Conservation (phyloP, 106 monocot species). For the Triglochin maritima region DNA sequence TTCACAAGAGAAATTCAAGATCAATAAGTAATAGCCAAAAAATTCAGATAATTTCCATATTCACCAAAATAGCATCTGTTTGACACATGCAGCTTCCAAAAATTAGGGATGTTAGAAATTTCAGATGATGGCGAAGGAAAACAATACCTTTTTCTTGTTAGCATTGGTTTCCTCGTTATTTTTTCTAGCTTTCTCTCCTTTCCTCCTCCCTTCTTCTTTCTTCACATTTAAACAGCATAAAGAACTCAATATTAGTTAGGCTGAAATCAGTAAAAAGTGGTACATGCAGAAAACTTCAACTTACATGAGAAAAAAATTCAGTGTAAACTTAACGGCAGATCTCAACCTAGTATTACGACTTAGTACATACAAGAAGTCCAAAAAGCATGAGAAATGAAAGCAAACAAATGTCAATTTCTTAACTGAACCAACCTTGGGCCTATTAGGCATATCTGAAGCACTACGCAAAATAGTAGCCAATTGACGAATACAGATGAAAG, state of each 20-base stretch:
- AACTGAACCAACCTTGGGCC: constrained; percentile 33
- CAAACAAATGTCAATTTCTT: not conserved
- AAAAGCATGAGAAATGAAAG: not conserved
- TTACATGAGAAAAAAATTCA: too few species aligned
- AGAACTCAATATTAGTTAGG: not conserved
- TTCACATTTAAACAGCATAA: constrained; percentile 4
- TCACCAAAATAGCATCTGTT: too few species aligned
- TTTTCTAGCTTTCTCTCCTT: constrained; percentile 6
- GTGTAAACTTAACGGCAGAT: too few species aligned
- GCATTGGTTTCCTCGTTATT: constrained; percentile 8
- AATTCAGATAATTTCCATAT: too few species aligned
- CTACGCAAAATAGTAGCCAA: constrained; percentile 58
- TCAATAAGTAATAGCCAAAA: too few species aligned
- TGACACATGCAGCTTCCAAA: too few species aligned
- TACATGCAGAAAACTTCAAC: too few species aligned
- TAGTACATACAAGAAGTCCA: too few species aligned
- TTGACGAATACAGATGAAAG: constrained; percentile 87
- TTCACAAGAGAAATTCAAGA: too few species aligned
- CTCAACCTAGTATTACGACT: too few species aligned
- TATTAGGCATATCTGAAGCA: constrained; percentile 47
- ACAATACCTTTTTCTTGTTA: constrained; percentile 14
- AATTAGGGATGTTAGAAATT: too few species aligned
- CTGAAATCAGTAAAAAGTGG: too few species aligned
- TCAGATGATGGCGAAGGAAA: not conserved
- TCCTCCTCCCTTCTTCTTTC: constrained; percentile 9